Conservation (phyloP, 2,329 filamentous ascomycete genomes). For the Colletotrichum costaricense region DNA sequence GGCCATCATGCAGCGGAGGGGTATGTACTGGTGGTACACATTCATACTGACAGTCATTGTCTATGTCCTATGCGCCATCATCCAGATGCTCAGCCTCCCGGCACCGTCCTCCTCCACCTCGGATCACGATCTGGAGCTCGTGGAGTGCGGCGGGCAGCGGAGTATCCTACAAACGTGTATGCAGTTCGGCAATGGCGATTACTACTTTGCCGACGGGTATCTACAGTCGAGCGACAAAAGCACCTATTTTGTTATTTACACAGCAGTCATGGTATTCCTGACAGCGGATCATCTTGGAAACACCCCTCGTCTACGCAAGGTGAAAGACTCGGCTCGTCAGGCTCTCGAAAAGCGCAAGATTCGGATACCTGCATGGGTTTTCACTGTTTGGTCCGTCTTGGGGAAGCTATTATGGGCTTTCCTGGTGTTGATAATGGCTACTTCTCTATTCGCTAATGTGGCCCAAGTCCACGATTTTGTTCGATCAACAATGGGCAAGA, state of each 20-base stretch:
- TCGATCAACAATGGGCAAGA: background rate
- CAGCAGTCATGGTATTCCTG: background rate
- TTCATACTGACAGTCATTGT: constrained; percentile 32
- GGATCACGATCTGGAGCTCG: too few species aligned
- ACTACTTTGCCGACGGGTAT: background rate
- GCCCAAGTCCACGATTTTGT: background rate
- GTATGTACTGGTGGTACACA: constrained; percentile 41
- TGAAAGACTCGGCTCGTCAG: background rate
- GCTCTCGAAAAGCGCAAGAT: background rate
- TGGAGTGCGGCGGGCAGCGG: constrained; percentile 3
- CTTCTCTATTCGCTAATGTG: background rate
- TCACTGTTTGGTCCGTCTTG: background rate
- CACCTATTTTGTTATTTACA: background rate
- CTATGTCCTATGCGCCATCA: constrained; percentile 31
- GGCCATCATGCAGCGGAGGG: constrained; percentile 37
- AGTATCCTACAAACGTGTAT: constrained; percentile 2
- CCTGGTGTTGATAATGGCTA: background rate
- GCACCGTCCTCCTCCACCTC: background rate
- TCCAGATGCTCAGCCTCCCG: constrained; percentile 10
- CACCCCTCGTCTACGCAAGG: background rate
- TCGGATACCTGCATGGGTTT: background rate
- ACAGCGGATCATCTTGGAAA: background rate
- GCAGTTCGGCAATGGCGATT: background rate
- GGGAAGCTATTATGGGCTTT: background rate
- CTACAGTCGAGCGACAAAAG: too few species aligned